Percentiles rank a stretch among this genome's conserved stretches.
Conservation (phyloP, 116 monocot genomes). For the Cymodocea nodosa region DNA sequence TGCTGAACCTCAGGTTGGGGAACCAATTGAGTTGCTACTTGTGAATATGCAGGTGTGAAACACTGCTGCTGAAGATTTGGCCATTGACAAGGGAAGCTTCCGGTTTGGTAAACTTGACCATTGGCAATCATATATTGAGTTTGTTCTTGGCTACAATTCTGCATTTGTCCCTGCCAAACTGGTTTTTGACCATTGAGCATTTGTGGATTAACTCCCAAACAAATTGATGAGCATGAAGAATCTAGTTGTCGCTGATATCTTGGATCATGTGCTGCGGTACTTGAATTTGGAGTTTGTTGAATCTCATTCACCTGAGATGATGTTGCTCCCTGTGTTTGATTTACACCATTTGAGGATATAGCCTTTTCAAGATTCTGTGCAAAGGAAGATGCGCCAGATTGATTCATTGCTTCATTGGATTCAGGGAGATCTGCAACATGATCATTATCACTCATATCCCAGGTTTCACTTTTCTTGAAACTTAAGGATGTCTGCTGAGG, state of each 20-base stretch:
- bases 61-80: conserved; percentile 26
- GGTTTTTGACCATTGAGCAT: conserved; percentile 9
- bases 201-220: conserved; percentile 2
- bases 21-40: conserved; percentile 11
- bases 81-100: conserved; percentile 15
- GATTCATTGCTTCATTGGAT: neutral
- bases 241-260: neutral
- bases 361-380: neutral
- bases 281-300: too few relatives aligned
- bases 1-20: conserved; percentile 17
- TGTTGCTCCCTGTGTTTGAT: neutral
- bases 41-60: conserved; percentile 13
- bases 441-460: neutral
- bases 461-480: neutral
- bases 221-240: conserved; percentile 12
- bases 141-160: conserved; percentile 24
- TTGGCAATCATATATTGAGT: conserved; percentile 22
- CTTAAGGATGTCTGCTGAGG: too few relatives aligned
- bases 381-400: neutral
- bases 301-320: neutral
- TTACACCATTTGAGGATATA: neutral
- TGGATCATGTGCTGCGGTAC: neutral
- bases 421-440: neutral
- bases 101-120: conserved; percentile 31
- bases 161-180: conserved; percentile 15